These are phyloP conservation scores for Lactarius sp. DNA, from an alignment of 768 basidiomycete species.

Conservation along the genomic window DNA sequence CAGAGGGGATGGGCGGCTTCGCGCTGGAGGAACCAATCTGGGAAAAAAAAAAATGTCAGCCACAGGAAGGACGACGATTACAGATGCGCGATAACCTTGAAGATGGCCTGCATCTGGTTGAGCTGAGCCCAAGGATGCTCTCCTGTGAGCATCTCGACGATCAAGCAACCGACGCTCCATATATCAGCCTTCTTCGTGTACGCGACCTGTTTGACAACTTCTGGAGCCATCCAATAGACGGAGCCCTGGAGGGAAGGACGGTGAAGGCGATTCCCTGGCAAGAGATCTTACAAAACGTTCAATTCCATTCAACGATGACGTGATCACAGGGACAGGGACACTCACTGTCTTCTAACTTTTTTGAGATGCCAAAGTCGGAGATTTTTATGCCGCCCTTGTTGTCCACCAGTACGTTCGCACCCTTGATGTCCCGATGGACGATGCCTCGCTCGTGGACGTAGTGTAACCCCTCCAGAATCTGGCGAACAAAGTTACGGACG, in stretches of 20 bases:
- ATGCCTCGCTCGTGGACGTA: slow-evolving; percentile 93
- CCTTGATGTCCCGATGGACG: slow-evolving; percentile 98
- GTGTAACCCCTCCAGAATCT: slow-evolving; percentile 82
- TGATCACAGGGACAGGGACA: slow-evolving; percentile 25
- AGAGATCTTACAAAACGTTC: slow-evolving; percentile 33
- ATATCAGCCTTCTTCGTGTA: slow-evolving; percentile 93
- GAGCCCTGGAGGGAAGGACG: slow-evolving; percentile 94
- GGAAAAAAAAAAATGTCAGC: slow-evolving; percentile 3
- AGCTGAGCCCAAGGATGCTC: slow-evolving; percentile 94
- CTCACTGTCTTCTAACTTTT: slow-evolving; percentile 95
- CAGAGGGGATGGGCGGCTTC: slow-evolving; percentile 82
- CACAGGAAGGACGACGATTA: background rate
- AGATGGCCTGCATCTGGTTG: slow-evolving; percentile 99
- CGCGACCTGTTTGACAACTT: slow-evolving; percentile 93
- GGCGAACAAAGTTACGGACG: slow-evolving; percentile 88
- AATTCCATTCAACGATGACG: background rate
- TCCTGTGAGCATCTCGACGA: slow-evolving; percentile 96
- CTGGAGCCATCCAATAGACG: slow-evolving; percentile 99
- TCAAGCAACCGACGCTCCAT: slow-evolving; percentile 92
- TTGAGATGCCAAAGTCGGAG: slow-evolving; percentile 94
- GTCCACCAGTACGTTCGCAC: slow-evolving; percentile 96
- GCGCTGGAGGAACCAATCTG: slow-evolving; percentile 90
- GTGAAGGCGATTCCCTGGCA: slow-evolving; percentile 66
- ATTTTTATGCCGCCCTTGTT: slow-evolving; percentile 98
- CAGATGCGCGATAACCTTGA: slow-evolving; percentile 60